These are phyloP conservation scores for Rhodotorula sp. DNA, from an alignment of 1,284 basidiomycete species.

Conservation along the genomic window DNA sequence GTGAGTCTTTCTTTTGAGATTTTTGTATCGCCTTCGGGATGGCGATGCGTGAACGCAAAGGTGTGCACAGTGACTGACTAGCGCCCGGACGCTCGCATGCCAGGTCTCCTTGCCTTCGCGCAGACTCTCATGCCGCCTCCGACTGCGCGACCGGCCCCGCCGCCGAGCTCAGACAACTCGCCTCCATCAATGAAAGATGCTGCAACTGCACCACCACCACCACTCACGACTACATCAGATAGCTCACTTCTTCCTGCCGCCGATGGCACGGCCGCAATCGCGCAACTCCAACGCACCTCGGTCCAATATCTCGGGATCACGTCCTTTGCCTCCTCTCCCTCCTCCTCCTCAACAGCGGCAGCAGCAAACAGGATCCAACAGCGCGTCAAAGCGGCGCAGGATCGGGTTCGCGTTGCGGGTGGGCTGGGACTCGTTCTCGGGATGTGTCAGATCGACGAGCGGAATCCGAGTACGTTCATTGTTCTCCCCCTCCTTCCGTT, in stretches of 20 bases:
- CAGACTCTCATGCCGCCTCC: constrained; percentile 9
- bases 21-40: background rate
- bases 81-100: too few species aligned
- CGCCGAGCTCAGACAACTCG: background rate
- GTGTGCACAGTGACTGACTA: too few species aligned
- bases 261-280: constrained; percentile 58
- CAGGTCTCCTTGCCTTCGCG: constrained; percentile 23
- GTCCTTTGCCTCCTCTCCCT: constrained; percentile 51
- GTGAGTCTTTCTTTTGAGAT: constrained; percentile 1
- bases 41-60: too few species aligned
- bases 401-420: constrained; percentile 64
- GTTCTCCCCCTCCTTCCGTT: too few species aligned
- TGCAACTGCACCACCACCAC: background rate
- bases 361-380: background rate
- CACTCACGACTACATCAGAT: background rate
- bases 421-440: constrained; percentile 78
- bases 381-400: constrained; percentile 58
- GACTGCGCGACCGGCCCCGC: background rate
- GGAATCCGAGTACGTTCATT: constrained; percentile 75
- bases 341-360: background rate
- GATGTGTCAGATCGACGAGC: constrained; percentile 80
- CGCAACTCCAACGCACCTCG: constrained; percentile 75
- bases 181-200: background rate
- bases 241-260: constrained; percentile 38
- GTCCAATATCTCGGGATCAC: constrained; percentile 75